These are phyloP conservation scores for Phtheirospermum japonicum DNA, from an alignment of 257 asterid genomes.

Conservation along the genomic window DNA sequence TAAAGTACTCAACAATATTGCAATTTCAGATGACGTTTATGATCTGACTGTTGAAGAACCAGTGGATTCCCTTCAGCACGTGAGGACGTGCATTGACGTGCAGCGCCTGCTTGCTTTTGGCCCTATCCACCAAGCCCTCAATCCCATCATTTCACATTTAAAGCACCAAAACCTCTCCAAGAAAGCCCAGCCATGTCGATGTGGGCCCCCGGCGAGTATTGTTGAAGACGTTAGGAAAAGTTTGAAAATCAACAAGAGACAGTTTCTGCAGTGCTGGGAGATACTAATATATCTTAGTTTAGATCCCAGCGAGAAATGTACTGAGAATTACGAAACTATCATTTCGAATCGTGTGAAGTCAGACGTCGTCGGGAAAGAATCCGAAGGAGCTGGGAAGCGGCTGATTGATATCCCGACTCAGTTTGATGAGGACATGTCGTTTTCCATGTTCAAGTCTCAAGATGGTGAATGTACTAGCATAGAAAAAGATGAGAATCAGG, in stretches of 20 bases:
- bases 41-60: slow-evolving; percentile 95
- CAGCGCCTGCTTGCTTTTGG: slow-evolving; percentile 63
- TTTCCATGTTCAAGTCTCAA: slow-evolving; percentile 69
- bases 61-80: slow-evolving; percentile 82
- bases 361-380: slow-evolving; percentile 74
- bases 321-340: slow-evolving; percentile 52
- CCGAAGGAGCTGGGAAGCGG: slow-evolving; percentile 60
- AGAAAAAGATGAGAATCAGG: slow-evolving; percentile 48
- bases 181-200: slow-evolving; percentile 42
- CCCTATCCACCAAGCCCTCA: slow-evolving; percentile 55
- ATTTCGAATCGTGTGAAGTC: slow-evolving; percentile 59
- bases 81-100: slow-evolving; percentile 71
- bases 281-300: slow-evolving; percentile 69
- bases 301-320: slow-evolving; percentile 45
- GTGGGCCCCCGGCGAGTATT: slow-evolving; percentile 47
- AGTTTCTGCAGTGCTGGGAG: slow-evolving; percentile 94
- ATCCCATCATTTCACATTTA: slow-evolving; percentile 42
- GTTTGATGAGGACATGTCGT: slow-evolving; percentile 64
- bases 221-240: slow-evolving; percentile 62
- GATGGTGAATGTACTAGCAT: slow-evolving; percentile 39
- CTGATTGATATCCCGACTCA: slow-evolving; percentile 70
- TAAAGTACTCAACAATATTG: slow-evolving; percentile 62
- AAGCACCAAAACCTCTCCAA: slow-evolving; percentile 57
- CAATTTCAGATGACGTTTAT: slow-evolving; percentile 61
- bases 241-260: slow-evolving; percentile 80